Evolutionary conservation across 2,329 filamentous ascomycete genomes (phyloP).

Genomic region (Ophiosphaerella herpotricha): DNA sequence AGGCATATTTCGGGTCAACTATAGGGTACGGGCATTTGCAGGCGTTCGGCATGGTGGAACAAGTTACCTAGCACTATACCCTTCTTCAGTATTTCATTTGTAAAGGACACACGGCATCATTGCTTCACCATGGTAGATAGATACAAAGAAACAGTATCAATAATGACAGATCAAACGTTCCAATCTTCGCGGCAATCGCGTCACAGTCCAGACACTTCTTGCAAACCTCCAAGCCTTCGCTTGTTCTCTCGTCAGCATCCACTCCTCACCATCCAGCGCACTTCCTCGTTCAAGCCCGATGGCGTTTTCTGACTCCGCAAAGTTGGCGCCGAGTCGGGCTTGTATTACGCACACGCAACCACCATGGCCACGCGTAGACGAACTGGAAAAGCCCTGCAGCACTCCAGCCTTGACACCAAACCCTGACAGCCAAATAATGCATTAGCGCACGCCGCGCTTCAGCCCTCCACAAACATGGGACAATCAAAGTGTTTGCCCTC

Average conservation of each 20-base stretch:
- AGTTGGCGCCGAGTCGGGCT: no score
- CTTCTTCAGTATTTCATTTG: conserved; percentile 6
- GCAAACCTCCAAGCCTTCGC: neutral
- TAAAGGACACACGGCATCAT: neutral
- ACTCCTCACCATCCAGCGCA: no score
- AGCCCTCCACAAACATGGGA: neutral
- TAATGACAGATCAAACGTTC: neutral
- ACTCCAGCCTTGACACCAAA: neutral
- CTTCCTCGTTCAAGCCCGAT: no score
- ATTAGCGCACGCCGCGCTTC: neutral
- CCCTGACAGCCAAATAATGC: neutral
- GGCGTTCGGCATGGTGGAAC: conserved; percentile 8
- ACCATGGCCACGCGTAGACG: neutral
- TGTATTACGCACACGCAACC: neutral
- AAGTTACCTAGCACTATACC: conserved; percentile 5
- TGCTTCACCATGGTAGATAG: neutral
- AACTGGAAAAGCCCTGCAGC: neutral
- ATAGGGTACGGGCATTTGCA: conserved; percentile 7
- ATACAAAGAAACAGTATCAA: neutral
- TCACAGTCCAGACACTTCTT: neutral
- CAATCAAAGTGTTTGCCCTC: neutral
- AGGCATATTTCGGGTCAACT: conserved; percentile 4
- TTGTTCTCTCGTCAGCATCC: neutral
- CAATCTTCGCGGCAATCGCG: neutral
- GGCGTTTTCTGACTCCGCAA: no score